Evolutionary conservation across 208 protist genomes (phyloP).

Genomic region (Trypanosoma boissoni): DNA sequence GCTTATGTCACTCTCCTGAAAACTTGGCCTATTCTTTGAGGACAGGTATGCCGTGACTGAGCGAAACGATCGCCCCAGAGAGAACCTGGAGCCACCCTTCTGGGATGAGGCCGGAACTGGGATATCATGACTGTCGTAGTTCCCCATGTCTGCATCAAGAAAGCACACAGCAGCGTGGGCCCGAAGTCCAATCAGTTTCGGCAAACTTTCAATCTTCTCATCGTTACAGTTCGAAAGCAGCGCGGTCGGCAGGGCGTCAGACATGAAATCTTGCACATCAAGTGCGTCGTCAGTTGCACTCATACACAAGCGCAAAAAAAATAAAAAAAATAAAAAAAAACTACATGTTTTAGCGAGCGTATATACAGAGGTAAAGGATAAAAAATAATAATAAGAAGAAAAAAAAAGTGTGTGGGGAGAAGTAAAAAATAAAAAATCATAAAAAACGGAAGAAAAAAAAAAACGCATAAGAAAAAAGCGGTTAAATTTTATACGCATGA

Average conservation of each 20-base stretch:
- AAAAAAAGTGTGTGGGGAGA: conserved; percentile 11
- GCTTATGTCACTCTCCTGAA: conserved; percentile 45
- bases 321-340: conserved; percentile 17
- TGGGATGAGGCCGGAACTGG: conserved; percentile 7
- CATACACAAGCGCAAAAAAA: background rate
- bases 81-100: conserved; percentile 4
- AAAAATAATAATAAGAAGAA: conserved; percentile 8
- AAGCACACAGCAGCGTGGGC: conserved; percentile 44
- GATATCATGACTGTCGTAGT: conserved; percentile 44
- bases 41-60: conserved; percentile 42
- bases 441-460: conserved; percentile 3
- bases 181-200: conserved; percentile 20
- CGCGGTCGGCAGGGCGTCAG: background rate
- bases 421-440: conserved; percentile 17
- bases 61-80: conserved; percentile 29
- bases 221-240: background rate
- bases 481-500: too few relatives aligned
- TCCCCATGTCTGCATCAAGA: conserved; percentile 21
- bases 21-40: conserved; percentile 35
- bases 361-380: conserved; percentile 26
- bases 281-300: background rate
- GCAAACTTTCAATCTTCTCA: background rate
- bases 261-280: too few relatives aligned
- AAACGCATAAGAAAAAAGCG: conserved; percentile 1
- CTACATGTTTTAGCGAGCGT: background rate